Evolutionary conservation across 768 basidiomycete species (phyloP), one percentile per base, ranked within the genome.

Genomic region (Fomitopsis pulvina): DNA sequence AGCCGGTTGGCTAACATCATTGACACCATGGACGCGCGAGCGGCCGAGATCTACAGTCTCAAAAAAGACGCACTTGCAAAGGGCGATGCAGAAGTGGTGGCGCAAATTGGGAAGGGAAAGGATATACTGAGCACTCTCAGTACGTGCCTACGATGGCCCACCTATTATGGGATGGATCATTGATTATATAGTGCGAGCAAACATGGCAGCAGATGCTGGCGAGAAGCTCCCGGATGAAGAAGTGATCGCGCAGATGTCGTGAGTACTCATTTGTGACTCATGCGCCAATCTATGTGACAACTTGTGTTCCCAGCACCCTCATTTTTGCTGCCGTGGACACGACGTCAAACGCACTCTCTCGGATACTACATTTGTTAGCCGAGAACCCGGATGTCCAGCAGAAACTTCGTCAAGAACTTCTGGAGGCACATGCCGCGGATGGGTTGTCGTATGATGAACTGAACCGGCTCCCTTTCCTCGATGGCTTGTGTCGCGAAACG

Each of bases 1-100:
- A 41, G 30, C 12, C 29, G 14, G 14, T 14, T 30, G 29, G 14
- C 29, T 14, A 30, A 7, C 4, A 75, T 77, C 55, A 68, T 73
- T n/a, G 76, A 78, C 54, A 62, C 71, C 8, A 73, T 79, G 72
- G 63, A 77, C 45, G 53, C 67, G 37, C 69, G 68, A 4, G 72
- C 75, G 2, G 52, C 57, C n/a, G 58, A 60, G 4, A 75, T 79
- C 40, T 58, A 78, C 41, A 57, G 63, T 38, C 56, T 65, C 45
- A 74, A 73, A 54, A 64, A 68, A 45, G 52, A 48, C 26, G 65
- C 63, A 44, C 38, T 55, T 64, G 29, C 50, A 24, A 42, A 53
- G 21, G 60, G 54, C 16, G 39, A 68, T 5, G 62, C 62, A 10
- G 59, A 60, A 2, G 52, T 60, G 45, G 16, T 48, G 47, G 37